A percentile compares a stretch with the other conserved stretches of the same genome.
Evolutionary conservation across 2,329 filamentous ascomycete species (phyloP).

Genomic region (Colletotrichum costaricense): DNA sequence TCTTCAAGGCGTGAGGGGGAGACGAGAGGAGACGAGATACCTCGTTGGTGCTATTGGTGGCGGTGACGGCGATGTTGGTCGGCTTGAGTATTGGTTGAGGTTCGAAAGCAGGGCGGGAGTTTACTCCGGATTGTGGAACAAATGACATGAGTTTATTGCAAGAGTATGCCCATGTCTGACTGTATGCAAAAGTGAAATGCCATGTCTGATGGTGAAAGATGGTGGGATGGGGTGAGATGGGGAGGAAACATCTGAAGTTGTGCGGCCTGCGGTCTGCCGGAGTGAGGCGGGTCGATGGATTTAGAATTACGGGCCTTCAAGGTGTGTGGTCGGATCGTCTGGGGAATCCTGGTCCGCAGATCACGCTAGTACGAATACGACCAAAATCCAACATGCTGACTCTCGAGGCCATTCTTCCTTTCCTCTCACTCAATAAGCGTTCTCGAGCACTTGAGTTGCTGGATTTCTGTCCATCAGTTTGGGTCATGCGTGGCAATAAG

Average conservation of each 20-base stretch:
- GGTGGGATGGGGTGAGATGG: neutral
- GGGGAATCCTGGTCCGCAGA: neutral
- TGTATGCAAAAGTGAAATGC: slow-evolving; percentile 10
- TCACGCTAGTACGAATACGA: neutral
- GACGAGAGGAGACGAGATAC: neutral
- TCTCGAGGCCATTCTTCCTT: neutral
- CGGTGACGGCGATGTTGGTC: neutral
- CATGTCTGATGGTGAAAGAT: neutral
- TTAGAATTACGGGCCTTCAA: neutral
- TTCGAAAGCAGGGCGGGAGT: slow-evolving; percentile 2
- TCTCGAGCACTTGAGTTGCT: neutral
- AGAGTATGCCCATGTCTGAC: neutral
- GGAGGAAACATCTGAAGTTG: neutral
- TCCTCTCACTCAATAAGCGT: neutral
- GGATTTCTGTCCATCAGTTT: neutral
- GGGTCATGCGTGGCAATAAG: too few relatives aligned
- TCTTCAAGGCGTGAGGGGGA: too few relatives aligned
- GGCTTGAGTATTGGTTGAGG: neutral
- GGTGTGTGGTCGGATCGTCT: neutral
- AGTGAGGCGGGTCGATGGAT: slow-evolving; percentile 1
- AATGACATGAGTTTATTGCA: neutral
- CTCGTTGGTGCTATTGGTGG: neutral
- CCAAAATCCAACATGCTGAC: neutral
- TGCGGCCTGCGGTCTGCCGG: too few relatives aligned
- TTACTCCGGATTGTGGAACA: neutral